Base-by-base conservation (phyloP, 1,284 basidiomycete genomes). In the Leccinum fuscescens region DNA sequence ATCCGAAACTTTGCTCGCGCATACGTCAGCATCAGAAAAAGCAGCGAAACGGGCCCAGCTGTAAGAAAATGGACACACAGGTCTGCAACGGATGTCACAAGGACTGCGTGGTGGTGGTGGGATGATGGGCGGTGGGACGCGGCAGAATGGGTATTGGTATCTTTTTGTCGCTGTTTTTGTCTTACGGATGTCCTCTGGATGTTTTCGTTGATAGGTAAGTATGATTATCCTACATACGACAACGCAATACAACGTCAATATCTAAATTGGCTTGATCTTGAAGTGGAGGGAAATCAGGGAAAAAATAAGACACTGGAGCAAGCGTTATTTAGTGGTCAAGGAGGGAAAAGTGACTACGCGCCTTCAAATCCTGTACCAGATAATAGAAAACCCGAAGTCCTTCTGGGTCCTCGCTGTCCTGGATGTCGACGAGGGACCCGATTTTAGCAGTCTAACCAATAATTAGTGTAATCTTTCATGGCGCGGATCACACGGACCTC, bases 301-400 rank as follows among this genome's bases (percentile, higher is more conserved):
- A 78, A 98, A 98, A 67, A 98, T 96, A 65, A 98, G 85, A 77
- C 95, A 98, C 96, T 98, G 71, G n/a, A 20, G 6, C 48, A 48
- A 58, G 3, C 37, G 48, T 72, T 7, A 67, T 24, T 2, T 12
- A 4, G 54, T 15, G 24, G 12, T 33, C 31, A 4, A 5, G 46
- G 4, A 42, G 42, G 1, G 46, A 0, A 35, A 20, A 20, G 6
- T 4, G 24, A 42, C 14, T 6, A 63, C 83, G 55, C 65, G 93
- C 96, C 84, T 94, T 96, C 69, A 99, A 81, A 76, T 99, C 97
- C 77, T 99, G 96, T 5, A 99, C 93, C 29, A 99, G 85, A 72
- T 99, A 99, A 78, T 99, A 99, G 78, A 99, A 98, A 53, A 98
- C 95, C n/a, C 96, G 86, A 44, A 99, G 82, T 1, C 96, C 96